phyloP scores from a whole-genome alignment of 148 eudicot genomes.

The Pharnaceum exiguum region DNA sequence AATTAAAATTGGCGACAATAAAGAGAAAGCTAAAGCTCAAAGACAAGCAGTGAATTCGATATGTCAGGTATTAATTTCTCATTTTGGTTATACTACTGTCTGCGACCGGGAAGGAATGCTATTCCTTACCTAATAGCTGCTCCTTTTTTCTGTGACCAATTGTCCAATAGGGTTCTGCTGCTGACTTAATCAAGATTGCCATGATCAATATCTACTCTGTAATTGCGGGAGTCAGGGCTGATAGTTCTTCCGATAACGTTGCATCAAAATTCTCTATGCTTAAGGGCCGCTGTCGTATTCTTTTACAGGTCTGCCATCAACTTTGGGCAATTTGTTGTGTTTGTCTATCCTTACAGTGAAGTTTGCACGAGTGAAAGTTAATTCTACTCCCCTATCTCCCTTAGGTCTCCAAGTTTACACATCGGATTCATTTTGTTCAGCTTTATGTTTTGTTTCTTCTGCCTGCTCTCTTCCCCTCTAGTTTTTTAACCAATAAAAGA shows the following conservation, averaged over 20 bases:
- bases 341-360: not conserved
- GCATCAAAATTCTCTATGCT: slow-evolving; percentile 52
- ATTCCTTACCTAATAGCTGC: not conserved
- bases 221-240: slow-evolving; percentile 38
- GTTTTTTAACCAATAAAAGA: not conserved
- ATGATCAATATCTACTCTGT: slow-evolving; percentile 73
- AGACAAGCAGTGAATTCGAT: slow-evolving; percentile 99
- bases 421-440: too few species aligned
- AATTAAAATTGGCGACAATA: slow-evolving; percentile 65
- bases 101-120: not conserved
- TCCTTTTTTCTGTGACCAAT: slow-evolving; percentile 20
- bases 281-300: slow-evolving; percentile 76
- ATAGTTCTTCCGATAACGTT: slow-evolving; percentile 26
- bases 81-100: not conserved
- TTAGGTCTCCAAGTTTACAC: too few species aligned
- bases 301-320: slow-evolving; percentile 63
- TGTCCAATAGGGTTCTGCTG: slow-evolving; percentile 98
- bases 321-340: not conserved
- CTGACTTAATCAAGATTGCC: slow-evolving; percentile 93
- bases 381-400: too few species aligned
- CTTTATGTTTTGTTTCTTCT: not conserved
- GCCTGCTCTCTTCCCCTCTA: not conserved
- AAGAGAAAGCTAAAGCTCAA: slow-evolving; percentile 94
- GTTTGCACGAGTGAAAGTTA: too few species aligned
- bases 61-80: slow-evolving; percentile 61